Conservation (phyloP, 169 alveolate species). For the Nephromyces sp. region DNA sequence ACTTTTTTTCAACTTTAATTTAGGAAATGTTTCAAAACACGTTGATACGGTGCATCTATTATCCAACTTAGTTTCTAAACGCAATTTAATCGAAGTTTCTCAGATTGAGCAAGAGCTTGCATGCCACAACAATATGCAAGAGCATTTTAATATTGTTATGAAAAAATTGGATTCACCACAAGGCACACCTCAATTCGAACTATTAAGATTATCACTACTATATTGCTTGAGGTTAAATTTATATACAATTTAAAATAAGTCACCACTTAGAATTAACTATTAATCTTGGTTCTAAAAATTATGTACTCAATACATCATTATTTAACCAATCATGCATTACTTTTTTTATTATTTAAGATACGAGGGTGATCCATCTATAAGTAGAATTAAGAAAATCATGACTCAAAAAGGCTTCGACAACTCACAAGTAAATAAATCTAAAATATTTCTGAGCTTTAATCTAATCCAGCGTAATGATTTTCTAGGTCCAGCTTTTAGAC, state of each 20-base stretch:
- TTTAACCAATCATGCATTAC: neutral
- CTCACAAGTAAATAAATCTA: neutral
- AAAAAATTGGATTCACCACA: neutral
- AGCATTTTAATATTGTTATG: slow-evolving; percentile 22
- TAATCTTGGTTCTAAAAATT: neutral
- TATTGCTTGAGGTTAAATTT: slow-evolving; percentile 26
- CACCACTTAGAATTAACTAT: neutral
- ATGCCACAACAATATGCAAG: slow-evolving; percentile 24
- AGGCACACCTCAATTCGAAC: slow-evolving; percentile 15
- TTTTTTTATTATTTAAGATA: neutral
- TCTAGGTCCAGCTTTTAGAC: slow-evolving; percentile 41
- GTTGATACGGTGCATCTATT: slow-evolving; percentile 75
- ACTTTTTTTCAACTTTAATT: neutral
- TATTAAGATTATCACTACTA: slow-evolving; percentile 39
- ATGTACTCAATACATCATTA: neutral
- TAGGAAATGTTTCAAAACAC: slow-evolving; percentile 82
- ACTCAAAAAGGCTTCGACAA: slow-evolving; percentile 9
- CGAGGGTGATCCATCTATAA: slow-evolving; percentile 9
- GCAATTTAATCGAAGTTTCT: slow-evolving; percentile 68
- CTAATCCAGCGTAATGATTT: neutral
- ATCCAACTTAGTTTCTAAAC: slow-evolving; percentile 66
- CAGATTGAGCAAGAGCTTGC: slow-evolving; percentile 60
- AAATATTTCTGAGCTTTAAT: neutral
- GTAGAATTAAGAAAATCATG: neutral
- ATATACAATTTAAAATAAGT: neutral